These are phyloP conservation scores for Pseudonectria buxi DNA, from an alignment of 2,329 filamentous ascomycete species.

Conservation along the genomic window DNA sequence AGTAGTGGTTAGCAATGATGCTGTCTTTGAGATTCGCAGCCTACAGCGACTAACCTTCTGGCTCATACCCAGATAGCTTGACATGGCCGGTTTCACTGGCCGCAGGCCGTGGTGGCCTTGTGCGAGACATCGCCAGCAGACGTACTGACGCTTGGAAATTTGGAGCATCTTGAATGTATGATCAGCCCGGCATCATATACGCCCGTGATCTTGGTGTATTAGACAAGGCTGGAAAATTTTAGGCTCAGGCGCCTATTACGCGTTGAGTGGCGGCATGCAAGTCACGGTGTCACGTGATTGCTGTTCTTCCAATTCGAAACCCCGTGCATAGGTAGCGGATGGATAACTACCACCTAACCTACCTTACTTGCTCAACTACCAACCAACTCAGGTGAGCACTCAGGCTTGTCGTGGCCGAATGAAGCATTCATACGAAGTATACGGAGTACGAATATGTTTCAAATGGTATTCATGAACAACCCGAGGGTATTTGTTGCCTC, in stretches of 20 bases:
- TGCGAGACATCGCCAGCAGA: conserved; percentile 28
- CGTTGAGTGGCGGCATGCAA: conserved; percentile 3
- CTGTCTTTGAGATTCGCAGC: conserved; percentile 1
- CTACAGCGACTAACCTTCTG: conserved; percentile 9
- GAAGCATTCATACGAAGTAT: too few relatives aligned
- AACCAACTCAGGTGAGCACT: too few relatives aligned
- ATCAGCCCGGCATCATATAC: not conserved
- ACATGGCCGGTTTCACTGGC: conserved; percentile 1
- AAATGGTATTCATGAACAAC: too few relatives aligned
- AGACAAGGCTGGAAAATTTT: conserved; percentile 18
- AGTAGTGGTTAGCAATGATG: conserved; percentile 3
- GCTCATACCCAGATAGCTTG: conserved; percentile 5
- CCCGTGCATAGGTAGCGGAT: conserved; percentile 2
- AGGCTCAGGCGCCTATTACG: conserved; percentile 9
- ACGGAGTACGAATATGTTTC: too few relatives aligned
- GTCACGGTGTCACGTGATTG: conserved; percentile 20
- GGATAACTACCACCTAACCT: too few relatives aligned
- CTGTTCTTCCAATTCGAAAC: conserved; percentile 5
- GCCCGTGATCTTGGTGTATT: not conserved
- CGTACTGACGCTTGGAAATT: conserved; percentile 21
- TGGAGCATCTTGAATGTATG: conserved; percentile 23
- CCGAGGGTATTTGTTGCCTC: too few relatives aligned
- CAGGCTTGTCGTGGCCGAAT: too few relatives aligned
- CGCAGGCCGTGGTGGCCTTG: conserved; percentile 9
- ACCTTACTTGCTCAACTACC: too few relatives aligned